Evolutionary conservation across 805 yeast species (phyloP), one percentile per base, ranked within the genome.

Genomic region (Kregervanrija delftensis): DNA sequence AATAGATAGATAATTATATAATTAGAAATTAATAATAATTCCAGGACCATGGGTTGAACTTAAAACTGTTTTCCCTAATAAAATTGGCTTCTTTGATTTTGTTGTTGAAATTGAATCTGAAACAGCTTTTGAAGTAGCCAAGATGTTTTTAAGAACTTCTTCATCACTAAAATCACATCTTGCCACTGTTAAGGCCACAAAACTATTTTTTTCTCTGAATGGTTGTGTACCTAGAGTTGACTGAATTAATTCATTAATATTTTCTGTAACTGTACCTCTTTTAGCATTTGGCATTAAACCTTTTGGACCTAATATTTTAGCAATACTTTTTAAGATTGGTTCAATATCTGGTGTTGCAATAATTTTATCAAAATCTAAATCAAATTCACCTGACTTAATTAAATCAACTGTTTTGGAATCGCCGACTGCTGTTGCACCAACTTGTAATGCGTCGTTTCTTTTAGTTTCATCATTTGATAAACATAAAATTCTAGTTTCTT

Each of bases 211-310:
- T 66, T 89, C 95, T 70, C 86, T 86, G 72, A 86, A 88, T 13
- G 87, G 82, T 55, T 79, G 71, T 35, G 86, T 76, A 30, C 93
- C 93, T 37, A 79, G 65, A 41, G 80, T 77, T 8, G 70, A 66
- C 33, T 63, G 57, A 47, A 90, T 72, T 46, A 83, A 65, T 8
- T 63, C 61, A 15, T 67, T 68, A 30, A 88, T 66, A 55, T 88
- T 79, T n/a, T 77, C 75, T 1, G 83, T 68, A 8, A 91, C 93
- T 1, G 96, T 89, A 13, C 96, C 96, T 59, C 81, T 84, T 67
- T 88, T 89, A 11, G 76, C 81, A 37, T 76, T 74, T 39, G 99
- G 98, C 86, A 90, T 83, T 54, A 93, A 72, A 17, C 95, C 96
- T 57, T 73, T 79, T 31, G 96, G 95, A 47, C 98, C 98, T 54